phyloP scores from a whole-genome alignment of 2,329 filamentous ascomycete species.

The Fusarium miscanthi region DNA sequence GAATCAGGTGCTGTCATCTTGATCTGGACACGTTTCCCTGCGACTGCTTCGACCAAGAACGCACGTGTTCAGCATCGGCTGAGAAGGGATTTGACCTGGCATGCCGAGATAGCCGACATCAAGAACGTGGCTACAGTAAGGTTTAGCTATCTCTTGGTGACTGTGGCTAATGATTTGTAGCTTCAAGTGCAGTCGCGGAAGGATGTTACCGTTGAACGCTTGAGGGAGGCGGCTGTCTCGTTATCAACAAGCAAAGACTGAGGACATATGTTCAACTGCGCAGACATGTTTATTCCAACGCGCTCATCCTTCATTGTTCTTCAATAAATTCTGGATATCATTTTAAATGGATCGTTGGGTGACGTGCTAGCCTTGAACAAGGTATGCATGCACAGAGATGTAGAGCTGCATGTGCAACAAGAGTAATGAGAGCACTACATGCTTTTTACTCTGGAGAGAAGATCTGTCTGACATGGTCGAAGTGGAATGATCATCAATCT shows the following conservation, averaged over 20 bases:
- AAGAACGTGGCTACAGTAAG: constrained; percentile 1
- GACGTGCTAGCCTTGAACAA: accelerated
- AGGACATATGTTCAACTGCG: accelerated
- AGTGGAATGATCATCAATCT: neutral
- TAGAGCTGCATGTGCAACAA: neutral
- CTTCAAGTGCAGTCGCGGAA: neutral
- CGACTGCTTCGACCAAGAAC: constrained; percentile 1
- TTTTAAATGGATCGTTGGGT: neutral
- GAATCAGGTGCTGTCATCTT: constrained; percentile 3
- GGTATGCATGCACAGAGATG: too few relatives aligned
- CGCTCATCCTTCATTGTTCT: neutral
- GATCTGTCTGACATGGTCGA: neutral
- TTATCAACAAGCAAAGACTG: accelerated
- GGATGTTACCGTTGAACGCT: neutral
- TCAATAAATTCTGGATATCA: neutral
- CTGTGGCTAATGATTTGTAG: neutral
- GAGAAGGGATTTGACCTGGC: constrained; percentile 5
- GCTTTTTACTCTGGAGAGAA: neutral
- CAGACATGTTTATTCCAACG: neutral
- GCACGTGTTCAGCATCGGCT: constrained; percentile 1
- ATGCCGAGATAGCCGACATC: neutral
- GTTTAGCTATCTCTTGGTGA: accelerated
- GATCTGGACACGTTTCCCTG: constrained; percentile 20
- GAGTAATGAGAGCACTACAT: neutral
- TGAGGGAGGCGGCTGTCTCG: neutral